Evolutionary conservation across 306 rosid species (phyloP).

Genomic region (Vigna nakashimae): DNA sequence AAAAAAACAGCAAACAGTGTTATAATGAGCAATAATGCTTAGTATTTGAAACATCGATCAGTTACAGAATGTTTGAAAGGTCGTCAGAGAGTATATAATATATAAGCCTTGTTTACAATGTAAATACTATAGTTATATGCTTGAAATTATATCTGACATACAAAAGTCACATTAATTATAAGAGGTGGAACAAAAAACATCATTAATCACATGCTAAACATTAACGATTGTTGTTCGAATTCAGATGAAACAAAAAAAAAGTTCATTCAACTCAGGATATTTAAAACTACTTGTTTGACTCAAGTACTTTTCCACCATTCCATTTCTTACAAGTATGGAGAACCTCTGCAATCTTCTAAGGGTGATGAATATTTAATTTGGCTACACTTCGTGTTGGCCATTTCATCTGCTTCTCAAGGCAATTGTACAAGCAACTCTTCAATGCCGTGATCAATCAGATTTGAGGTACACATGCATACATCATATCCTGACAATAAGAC

Average conservation of each 20-base stretch:
- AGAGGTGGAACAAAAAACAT: not conserved
- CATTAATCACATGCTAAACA: too few species aligned
- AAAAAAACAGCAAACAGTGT: not conserved
- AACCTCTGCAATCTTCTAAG: constrained; percentile 7
- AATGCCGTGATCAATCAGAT: not conserved
- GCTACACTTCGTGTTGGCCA: not conserved
- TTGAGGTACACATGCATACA: not conserved
- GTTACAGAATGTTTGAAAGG: not conserved
- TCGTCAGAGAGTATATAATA: not conserved
- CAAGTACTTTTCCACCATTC: constrained; percentile 21
- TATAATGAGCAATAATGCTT: not conserved
- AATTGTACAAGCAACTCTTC: constrained; percentile 31
- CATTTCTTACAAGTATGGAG: constrained; percentile 1
- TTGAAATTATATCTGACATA: not conserved
- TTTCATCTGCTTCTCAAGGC: constrained; percentile 13
- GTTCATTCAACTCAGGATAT: not conserved
- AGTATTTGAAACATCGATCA: not conserved
- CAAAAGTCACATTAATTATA: not conserved
- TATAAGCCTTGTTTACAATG: not conserved
- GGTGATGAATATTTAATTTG: constrained; percentile 20
- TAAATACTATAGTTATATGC: not conserved
- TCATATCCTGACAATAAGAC: not conserved
- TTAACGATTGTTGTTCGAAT: not conserved
- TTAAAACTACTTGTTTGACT: not conserved
- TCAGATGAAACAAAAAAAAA: not conserved